These are phyloP conservation scores for Ophiostoma sp. DNA, from an alignment of 2,329 filamentous ascomycete genomes.

Conservation along the genomic window DNA sequence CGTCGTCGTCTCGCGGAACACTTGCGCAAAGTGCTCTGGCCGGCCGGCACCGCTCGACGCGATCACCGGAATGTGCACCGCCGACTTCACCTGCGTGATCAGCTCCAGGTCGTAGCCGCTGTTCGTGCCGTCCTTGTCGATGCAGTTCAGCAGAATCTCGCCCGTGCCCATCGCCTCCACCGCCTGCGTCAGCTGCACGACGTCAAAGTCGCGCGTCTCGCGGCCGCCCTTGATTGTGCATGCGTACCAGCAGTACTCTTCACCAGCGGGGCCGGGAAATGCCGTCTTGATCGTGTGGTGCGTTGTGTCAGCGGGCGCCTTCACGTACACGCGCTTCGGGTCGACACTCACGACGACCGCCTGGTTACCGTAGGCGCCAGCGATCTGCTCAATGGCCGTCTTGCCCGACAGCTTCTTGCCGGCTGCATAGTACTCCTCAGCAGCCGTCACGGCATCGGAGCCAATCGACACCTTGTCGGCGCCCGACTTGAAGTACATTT, in stretches of 20 bases:
- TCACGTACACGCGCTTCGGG: slow-evolving; percentile 84
- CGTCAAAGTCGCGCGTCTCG: slow-evolving; percentile 89
- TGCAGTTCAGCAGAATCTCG: slow-evolving; percentile 94
- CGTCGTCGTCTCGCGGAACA: slow-evolving; percentile 77
- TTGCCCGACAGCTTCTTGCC: slow-evolving; percentile 66
- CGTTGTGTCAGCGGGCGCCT: slow-evolving; percentile 62
- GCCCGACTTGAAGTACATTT: slow-evolving; percentile 94
- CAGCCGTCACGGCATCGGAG: slow-evolving; percentile 86
- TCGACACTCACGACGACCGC: slow-evolving; percentile 95
- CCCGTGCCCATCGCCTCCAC: slow-evolving; percentile 95
- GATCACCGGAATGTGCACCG: slow-evolving; percentile 87
- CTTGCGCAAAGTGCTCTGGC: slow-evolving; percentile 82
- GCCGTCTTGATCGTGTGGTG: slow-evolving; percentile 67
- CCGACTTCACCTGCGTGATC: slow-evolving; percentile 78
- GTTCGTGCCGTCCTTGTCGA: slow-evolving; percentile 93
- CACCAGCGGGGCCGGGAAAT: slow-evolving; percentile 66
- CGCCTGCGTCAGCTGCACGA: slow-evolving; percentile 77
- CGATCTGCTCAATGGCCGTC: slow-evolving; percentile 95
- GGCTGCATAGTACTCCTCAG: slow-evolving; percentile 77
- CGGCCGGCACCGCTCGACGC: slow-evolving; percentile 87
- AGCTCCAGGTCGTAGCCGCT: slow-evolving; percentile 92
- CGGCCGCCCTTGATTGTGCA: slow-evolving; percentile 95
- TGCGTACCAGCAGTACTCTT: slow-evolving; percentile 89
- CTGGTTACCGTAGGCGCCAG: slow-evolving; percentile 87
- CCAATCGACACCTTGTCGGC: slow-evolving; percentile 98